Evolutionary conservation across 306 rosid species (phyloP).

Genomic region (Glycine tomentella): DNA sequence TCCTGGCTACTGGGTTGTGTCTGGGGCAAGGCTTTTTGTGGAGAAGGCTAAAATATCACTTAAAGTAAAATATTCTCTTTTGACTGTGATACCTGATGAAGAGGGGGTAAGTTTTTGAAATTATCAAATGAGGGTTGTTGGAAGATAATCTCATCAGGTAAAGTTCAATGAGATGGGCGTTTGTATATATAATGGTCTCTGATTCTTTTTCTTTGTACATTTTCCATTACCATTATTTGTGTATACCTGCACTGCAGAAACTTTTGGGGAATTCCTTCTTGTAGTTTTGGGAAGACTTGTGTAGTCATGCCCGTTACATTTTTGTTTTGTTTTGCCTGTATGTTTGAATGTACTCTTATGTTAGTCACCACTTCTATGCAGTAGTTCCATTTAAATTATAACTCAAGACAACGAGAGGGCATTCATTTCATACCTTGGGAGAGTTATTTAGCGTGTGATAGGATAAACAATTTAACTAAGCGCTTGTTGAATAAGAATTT

Average conservation of each 20-base stretch:
- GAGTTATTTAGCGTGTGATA: neutral
- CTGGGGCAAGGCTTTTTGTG: conserved; percentile 79
- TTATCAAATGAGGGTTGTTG: conserved; percentile 2
- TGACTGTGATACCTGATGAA: conserved; percentile 75
- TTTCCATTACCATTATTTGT: conserved; percentile 43
- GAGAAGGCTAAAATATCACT: conserved; percentile 86
- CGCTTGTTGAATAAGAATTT: neutral
- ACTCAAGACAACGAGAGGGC: conserved; percentile 19
- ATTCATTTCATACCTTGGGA: conserved; percentile 6
- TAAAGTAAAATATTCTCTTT: conserved; percentile 79
- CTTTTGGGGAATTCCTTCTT: conserved; percentile 38
- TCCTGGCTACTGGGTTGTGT: conserved; percentile 94
- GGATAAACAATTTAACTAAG: neutral
- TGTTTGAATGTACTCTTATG: conserved; percentile 34
- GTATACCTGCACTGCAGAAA: conserved; percentile 44
- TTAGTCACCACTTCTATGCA: conserved; percentile 26
- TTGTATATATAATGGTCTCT: conserved; percentile 59
- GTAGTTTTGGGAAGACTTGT: conserved; percentile 44
- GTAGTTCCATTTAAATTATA: conserved; percentile 2
- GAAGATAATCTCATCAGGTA: conserved; percentile 34
- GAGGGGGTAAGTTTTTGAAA: conserved; percentile 52
- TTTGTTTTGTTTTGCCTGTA: neutral
- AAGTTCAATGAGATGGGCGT: conserved; percentile 40
- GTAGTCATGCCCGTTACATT: conserved; percentile 29
- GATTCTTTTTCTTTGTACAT: conserved; percentile 54